Evolutionary conservation across 495 filamentous ascomycete genomes (phyloP), one percentile per base, ranked within the genome.

Genomic region (Aspergillus asperescens): DNA sequence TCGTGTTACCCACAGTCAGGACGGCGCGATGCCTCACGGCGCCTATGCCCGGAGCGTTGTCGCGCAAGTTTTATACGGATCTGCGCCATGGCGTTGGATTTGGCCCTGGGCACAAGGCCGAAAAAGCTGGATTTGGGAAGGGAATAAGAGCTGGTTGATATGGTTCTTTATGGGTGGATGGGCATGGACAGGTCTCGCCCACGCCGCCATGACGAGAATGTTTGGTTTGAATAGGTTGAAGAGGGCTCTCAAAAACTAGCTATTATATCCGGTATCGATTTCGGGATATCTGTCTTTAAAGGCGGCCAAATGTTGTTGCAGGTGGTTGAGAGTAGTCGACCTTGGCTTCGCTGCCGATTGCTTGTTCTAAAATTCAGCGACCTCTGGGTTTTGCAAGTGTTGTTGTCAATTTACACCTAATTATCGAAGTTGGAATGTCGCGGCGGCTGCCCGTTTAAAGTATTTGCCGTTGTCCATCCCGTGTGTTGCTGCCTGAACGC

Each of bases 11-110:
- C 78, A 85, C 63, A 81, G 77, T 49, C 82, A 85, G 61, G 64
- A 77, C 23, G 70, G 71, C 22, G 78, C 75, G 0, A 81, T 83
- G 76, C 54, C 69, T 4, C 67, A 71, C 42, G 64, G 71, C 5
- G 57, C 52, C 18, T 87, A 85, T 69, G 83, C 83, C 1, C 61
- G 63, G 34, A 74, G 73, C 23, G 80, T 84, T 5, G 83, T 86
- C 2, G 54, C 52, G 7, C 72, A 81, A 49, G 71, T 83, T 13
- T 58, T 84, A 50, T 71, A 72, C 54, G 71, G 71, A 13, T 65
- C 71, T 40, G 66, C 67, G 15, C 67, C 64, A 20, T 73, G 72
- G 59, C 68, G 73, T 28, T 77, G 68, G 73, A 42, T 77, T n/a
- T 78, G 73, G 71, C 68, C 70, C 3, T 69, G 70, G 64, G 67